A percentile compares a stretch with the other conserved stretches of the same genome.
These are phyloP conservation scores for Kluyveromyces sp. DNA, from an alignment of 1,139 yeast genomes.

Conservation along the genomic window DNA sequence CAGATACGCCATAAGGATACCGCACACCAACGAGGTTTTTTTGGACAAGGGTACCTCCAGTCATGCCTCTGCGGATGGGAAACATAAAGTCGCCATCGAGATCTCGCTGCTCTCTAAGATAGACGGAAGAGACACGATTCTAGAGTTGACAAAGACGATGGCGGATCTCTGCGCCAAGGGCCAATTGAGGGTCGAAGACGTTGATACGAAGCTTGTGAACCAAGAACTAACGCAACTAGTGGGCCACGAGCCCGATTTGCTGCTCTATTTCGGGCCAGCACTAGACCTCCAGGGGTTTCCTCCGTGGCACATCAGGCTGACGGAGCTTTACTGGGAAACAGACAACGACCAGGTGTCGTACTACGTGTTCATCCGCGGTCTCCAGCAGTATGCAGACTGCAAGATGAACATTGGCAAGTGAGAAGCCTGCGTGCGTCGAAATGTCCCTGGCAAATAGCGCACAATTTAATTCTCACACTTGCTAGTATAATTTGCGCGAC, in stretches of 20 bases:
- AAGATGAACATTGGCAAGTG: conserved; percentile 82
- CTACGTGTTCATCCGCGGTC: conserved; percentile 77
- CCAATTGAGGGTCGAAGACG: conserved; percentile 59
- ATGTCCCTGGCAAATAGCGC: too few relatives aligned
- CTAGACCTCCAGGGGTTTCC: conserved; percentile 91
- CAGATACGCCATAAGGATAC: conserved; percentile 49
- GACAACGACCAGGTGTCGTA: conserved; percentile 76
- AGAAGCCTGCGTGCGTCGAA: too few relatives aligned
- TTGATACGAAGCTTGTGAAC: conserved; percentile 68
- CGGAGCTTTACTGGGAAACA: conserved; percentile 87
- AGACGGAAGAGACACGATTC: conserved; percentile 88
- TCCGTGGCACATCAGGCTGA: conserved; percentile 92
- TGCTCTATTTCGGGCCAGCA: conserved; percentile 76
- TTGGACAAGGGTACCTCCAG: conserved; percentile 27
- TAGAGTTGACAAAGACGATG: conserved; percentile 81
- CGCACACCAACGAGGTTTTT: conserved; percentile 49
- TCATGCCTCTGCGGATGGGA: conserved; percentile 34
- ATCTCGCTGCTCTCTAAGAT: conserved; percentile 61
- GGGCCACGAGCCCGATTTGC: conserved; percentile 84
- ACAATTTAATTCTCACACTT: too few relatives aligned
- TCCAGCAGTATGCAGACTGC: conserved; percentile 70
- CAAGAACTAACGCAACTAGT: conserved; percentile 69
- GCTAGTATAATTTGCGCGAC: too few relatives aligned
- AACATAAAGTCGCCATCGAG: conserved; percentile 44
- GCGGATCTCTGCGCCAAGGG: conserved; percentile 62